Base-by-base conservation (phyloP, 2,329 filamentous ascomycete species). In the Pseudovirgaria hyperparasitica region DNA sequence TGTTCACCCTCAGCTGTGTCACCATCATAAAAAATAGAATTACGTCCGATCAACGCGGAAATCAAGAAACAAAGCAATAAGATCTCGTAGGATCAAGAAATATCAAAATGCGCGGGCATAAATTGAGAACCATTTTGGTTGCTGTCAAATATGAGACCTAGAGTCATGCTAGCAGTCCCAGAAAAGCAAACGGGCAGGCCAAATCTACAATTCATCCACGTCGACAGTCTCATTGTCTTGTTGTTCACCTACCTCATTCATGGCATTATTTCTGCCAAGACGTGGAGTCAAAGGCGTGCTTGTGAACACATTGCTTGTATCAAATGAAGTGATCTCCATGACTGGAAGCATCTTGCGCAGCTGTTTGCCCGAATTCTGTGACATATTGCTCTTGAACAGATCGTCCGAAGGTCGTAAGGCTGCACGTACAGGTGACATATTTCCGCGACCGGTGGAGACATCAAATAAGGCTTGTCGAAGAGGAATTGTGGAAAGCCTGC, bases 261-360 rank as follows among this genome's bases (percentile, higher is more conserved):
- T 43, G 9, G 45, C 47, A 1, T 42, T 43, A 10, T 34, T 27
- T 11, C 29, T 23, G 13, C 45, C 42, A n/a, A 35, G 33, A 6
- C 36, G 43, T 3, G 45, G 46, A 5, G 45, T 50, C 16, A 50
- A 46, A 12, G 52, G 50, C 16, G 57, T 58, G 5, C 51, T 50
- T 6, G 47, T 41, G 18, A 56, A 42, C n/a, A 59, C 38, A 25
- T 49, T 53, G 24, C 50, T 52, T 27, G 46, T 52, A 19, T 51
- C 54, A 27, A 58, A 57, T n/a, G 44, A 50, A 5, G 30, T 26
- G 19, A 42, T 38, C n/a, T 40, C 37, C 5, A 16, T 16, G 9
- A 29, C 29, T n/a, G 37, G 33, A 8, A 45, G 24, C 28, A 41
- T 49, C 2, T 26, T 37, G 21, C 39, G 34, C 18, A 34, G 34